A percentile compares a stretch with the other conserved stretches of the same genome.
Conservation (phyloP, 441 rosid species). For the Adansonia madagascariensis region DNA sequence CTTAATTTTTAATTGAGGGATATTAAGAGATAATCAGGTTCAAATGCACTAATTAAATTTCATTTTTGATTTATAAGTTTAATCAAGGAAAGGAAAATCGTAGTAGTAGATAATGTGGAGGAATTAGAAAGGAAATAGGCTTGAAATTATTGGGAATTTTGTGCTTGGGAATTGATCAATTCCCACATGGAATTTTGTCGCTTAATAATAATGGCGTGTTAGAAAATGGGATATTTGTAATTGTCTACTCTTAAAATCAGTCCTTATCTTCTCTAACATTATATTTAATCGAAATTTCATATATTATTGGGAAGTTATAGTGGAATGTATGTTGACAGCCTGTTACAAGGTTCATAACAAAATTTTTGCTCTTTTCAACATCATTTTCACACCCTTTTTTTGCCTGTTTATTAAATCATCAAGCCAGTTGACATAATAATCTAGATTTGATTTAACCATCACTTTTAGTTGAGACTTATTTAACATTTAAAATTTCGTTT, state of each 20-base stretch:
- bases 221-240: constrained; percentile 23
- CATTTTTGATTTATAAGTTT: background rate
- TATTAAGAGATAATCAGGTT: background rate
- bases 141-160: background rate
- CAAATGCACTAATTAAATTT: background rate
- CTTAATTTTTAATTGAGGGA: background rate
- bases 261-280: constrained; percentile 14
- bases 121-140: background rate
- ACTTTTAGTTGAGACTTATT: background rate
- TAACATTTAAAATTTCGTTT: no score
- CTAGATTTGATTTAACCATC: no score
- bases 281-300: background rate
- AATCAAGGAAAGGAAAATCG: background rate
- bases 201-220: constrained; percentile 19
- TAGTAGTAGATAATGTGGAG: background rate
- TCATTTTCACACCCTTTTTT: background rate
- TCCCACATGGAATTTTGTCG: no score
- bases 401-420: background rate
- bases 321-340: background rate
- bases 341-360: background rate
- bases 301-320: background rate
- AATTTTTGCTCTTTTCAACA: background rate
- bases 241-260: background rate
- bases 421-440: background rate
- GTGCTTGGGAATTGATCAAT: background rate